These are phyloP conservation scores for Rutstroemia sp. DNA, from an alignment of 2,329 filamentous ascomycete species.

Conservation along the genomic window DNA sequence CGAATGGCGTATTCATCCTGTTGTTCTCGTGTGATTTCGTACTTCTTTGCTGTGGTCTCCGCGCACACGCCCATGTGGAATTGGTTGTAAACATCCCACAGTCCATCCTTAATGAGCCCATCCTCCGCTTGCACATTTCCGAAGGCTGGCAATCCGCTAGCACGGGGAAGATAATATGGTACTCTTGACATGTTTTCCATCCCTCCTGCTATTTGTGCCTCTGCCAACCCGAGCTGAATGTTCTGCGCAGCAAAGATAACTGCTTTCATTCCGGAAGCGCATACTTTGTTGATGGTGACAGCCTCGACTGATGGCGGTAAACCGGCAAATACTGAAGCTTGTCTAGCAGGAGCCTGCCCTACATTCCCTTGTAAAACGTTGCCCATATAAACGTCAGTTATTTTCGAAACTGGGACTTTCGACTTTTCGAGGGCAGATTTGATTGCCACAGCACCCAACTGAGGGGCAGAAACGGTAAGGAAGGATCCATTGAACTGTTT, in stretches of 20 bases:
- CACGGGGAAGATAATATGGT: slow-evolving; percentile 80
- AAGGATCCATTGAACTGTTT: slow-evolving; percentile 91
- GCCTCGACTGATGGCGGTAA: slow-evolving; percentile 77
- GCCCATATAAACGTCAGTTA: slow-evolving; percentile 95
- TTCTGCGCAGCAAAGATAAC: slow-evolving; percentile 87
- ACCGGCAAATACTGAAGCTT: slow-evolving; percentile 83
- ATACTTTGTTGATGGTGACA: slow-evolving; percentile 96
- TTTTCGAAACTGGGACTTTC: slow-evolving; percentile 68
- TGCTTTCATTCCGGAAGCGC: slow-evolving; percentile 89
- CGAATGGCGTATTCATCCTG: slow-evolving; percentile 88
- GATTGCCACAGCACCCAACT: slow-evolving; percentile 85
- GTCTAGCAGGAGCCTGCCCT: slow-evolving; percentile 86
- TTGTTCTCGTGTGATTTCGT: slow-evolving; percentile 70
- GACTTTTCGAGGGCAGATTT: slow-evolving; percentile 85
- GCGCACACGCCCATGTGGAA: slow-evolving; percentile 98
- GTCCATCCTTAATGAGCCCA: slow-evolving; percentile 85
- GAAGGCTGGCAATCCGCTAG: slow-evolving; percentile 76
- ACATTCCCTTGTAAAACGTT: slow-evolving; percentile 81
- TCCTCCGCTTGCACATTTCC: slow-evolving; percentile 85
- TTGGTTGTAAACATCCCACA: slow-evolving; percentile 94
- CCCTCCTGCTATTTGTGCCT: slow-evolving; percentile 85
- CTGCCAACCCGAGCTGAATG: slow-evolving; percentile 83
- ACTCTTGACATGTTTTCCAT: slow-evolving; percentile 98
- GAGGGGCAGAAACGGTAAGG: slow-evolving; percentile 72
- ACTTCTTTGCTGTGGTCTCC: slow-evolving; percentile 87